Evolutionary conservation across 2,329 filamentous ascomycete genomes (phyloP).

Genomic region (Penicillium sp.): DNA sequence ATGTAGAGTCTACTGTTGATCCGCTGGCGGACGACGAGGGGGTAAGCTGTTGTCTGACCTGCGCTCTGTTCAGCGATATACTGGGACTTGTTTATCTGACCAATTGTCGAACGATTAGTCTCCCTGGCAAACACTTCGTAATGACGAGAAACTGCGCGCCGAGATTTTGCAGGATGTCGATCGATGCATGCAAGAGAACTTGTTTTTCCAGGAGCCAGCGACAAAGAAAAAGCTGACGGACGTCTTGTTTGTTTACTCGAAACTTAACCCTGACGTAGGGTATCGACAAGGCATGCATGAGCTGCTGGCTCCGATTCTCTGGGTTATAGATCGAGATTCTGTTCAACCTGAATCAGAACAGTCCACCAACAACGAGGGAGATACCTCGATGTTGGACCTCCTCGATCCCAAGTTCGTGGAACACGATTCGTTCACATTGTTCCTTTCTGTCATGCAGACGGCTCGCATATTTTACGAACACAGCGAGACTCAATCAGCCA

Average conservation of each 20-base stretch:
- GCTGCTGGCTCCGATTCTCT: slow-evolving; percentile 80
- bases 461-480: slow-evolving; percentile 85
- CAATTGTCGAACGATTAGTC: slow-evolving; percentile 55
- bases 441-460: slow-evolving; percentile 80
- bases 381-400: slow-evolving; percentile 58
- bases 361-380: slow-evolving; percentile 26
- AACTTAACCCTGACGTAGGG: slow-evolving; percentile 77
- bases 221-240: slow-evolving; percentile 81
- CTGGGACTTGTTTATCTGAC: slow-evolving; percentile 23
- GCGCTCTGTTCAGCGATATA: too few species aligned
- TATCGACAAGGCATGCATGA: slow-evolving; percentile 99
- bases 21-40: slow-evolving; percentile 78
- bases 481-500: slow-evolving; percentile 44
- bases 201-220: slow-evolving; percentile 74
- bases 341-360: slow-evolving; percentile 49
- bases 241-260: slow-evolving; percentile 90
- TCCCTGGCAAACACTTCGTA: slow-evolving; percentile 80
- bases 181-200: slow-evolving; percentile 81
- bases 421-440: slow-evolving; percentile 84
- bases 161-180: slow-evolving; percentile 96
- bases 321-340: slow-evolving; percentile 78
- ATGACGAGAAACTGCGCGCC: slow-evolving; percentile 75
- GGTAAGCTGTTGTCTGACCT: slow-evolving; percentile 42
- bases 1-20: slow-evolving; percentile 69
- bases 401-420: slow-evolving; percentile 73